Base-by-base conservation (phyloP, 2,329 filamentous ascomycete species). In the Aureobasidium sp. region DNA sequence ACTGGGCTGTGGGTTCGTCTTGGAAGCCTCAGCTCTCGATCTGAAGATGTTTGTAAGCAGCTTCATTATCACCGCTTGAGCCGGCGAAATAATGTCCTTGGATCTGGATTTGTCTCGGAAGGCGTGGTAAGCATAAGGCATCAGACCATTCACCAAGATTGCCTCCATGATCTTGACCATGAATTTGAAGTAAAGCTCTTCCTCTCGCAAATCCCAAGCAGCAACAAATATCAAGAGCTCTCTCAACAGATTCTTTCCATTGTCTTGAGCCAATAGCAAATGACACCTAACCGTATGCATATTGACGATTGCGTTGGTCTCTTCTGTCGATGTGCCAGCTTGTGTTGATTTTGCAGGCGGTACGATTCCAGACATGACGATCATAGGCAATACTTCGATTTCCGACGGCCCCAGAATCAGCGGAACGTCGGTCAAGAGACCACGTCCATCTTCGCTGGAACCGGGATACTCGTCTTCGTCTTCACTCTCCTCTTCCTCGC, bases 201-300 rank as follows among this genome's bases (percentile, higher is more conserved):
- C 88, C 72, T 97, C 92, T 44, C 91, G 88, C 68, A 97, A 86
- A 71, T 97, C 93, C 93, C 93, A 97, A 9, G 96, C 92, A 5
- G 93, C 93, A 65, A 97, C 96, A 72, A 97, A 97, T 62, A 97
- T 95, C 47, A 97, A 80, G 69, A 97, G 84, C 73, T 97, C 93
- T 61, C 93, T 83, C 1, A 97, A 79, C 4, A 97, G 79, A 70
- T 95, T 96, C 67, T 92, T 87, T 3, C 93, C 93, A 64, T 91
- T 95, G 70, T 96, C 91, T 63, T 96, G 85, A 0, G 91, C 91
- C 45, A 97, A 79, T 54, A 97, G 84, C 70, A 97, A 89, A 70
- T 95, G 89, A 69, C 92, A 97, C 27, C 93, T 82, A 1, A 93
- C 90, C 64, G 91, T 90, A 73, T 97, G 91, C 75, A 96, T 86